Conservation (phyloP, 257 asterid genomes). For the Petrea volubilis region DNA sequence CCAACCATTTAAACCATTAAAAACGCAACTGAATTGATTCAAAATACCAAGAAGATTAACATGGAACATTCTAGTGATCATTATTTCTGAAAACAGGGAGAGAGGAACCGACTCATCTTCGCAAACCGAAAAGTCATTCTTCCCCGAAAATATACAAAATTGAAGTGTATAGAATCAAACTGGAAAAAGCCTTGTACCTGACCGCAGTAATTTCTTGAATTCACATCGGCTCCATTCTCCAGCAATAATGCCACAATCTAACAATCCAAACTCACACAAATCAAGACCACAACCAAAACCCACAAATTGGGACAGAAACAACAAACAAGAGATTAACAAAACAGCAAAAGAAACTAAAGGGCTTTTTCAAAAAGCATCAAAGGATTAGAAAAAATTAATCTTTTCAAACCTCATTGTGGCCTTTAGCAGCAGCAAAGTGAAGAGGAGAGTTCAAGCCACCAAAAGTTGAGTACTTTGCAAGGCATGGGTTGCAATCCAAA, state of each 20-base stretch:
- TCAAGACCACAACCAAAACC: background rate
- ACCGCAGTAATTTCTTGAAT: slow-evolving; percentile 77
- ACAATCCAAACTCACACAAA: background rate
- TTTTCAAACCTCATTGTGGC: background rate
- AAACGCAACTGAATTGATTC: background rate
- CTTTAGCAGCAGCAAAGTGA: slow-evolving; percentile 45
- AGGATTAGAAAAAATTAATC: background rate
- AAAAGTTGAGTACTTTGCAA: slow-evolving; percentile 67
- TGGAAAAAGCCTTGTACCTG: slow-evolving; percentile 48
- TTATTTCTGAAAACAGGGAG: background rate
- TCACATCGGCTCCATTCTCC: slow-evolving; percentile 35
- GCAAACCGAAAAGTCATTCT: background rate
- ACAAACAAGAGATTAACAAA: background rate
- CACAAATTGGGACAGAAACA: background rate
- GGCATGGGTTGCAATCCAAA: slow-evolving; percentile 65
- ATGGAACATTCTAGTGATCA: background rate
- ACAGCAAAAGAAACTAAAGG: background rate
- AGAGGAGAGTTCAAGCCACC: slow-evolving; percentile 78
- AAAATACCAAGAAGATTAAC: background rate
- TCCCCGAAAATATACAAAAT: background rate
- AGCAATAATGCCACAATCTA: background rate
- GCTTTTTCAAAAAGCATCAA: background rate
- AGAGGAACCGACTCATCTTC: too few relatives aligned
- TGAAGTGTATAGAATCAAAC: background rate
- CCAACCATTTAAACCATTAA: background rate